A percentile compares a stretch with the other conserved stretches of the same genome.
Evolutionary conservation across 2,329 filamentous ascomycete species (phyloP).

Genomic region (Diaporthe sp.): DNA sequence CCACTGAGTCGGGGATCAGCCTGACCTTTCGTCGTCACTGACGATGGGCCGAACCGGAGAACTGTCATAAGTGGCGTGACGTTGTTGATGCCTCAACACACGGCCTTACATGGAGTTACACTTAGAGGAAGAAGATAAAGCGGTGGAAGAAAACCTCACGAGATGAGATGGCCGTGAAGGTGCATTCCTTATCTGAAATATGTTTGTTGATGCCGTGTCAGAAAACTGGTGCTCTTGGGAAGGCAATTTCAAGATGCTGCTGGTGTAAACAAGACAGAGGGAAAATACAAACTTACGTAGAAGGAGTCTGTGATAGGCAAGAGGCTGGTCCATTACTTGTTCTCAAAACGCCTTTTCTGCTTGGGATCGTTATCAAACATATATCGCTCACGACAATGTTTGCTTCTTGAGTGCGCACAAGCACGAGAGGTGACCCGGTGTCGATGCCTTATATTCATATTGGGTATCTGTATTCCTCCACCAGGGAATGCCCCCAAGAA

Average conservation of each 20-base stretch:
- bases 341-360: too few species aligned
- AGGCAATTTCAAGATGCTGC: background rate
- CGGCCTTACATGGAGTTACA: background rate
- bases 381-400: background rate
- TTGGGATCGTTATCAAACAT: too few species aligned
- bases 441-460: constrained; percentile 21
- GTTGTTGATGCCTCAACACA: background rate
- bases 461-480: constrained; percentile 13
- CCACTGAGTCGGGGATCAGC: background rate
- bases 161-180: background rate
- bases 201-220: background rate
- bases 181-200: background rate
- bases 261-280: background rate
- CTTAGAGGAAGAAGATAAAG: background rate
- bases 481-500: background rate
- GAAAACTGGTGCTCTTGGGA: too few species aligned
- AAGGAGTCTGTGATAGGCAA: background rate
- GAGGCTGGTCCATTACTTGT: too few species aligned
- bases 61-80: background rate
- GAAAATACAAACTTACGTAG: background rate
- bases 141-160: background rate
- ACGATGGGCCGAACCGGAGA: too few species aligned
- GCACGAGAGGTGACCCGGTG: background rate
- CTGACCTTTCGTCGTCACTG: background rate
- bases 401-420: background rate